These are phyloP conservation scores for Rhodosporidiobolus sp. DNA, from an alignment of 768 basidiomycete genomes.

Conservation along the genomic window DNA sequence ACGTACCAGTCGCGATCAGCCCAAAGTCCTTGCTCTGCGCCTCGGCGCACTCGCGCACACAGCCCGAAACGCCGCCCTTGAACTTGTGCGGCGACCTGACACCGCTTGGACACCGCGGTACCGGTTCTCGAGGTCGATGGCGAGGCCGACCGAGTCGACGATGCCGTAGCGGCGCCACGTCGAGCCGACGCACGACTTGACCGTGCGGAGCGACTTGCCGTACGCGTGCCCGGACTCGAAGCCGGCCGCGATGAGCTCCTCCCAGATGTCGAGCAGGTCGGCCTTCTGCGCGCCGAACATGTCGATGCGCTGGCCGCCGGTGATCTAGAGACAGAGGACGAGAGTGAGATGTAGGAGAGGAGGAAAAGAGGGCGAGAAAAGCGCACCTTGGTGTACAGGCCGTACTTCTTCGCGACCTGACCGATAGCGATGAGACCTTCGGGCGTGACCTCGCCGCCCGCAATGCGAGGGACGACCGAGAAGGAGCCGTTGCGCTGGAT, in stretches of 20 bases:
- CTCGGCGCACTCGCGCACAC: constrained; percentile 72
- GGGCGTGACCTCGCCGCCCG: constrained; percentile 69
- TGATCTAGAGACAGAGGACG: constrained; percentile 28
- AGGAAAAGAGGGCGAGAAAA: not conserved
- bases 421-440: constrained; percentile 65
- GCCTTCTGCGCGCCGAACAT: constrained; percentile 68
- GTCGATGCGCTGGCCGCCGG: constrained; percentile 61
- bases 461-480: constrained; percentile 67
- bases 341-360: not conserved
- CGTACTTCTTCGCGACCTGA: constrained; percentile 64
- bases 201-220: constrained; percentile 66
- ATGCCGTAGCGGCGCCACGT: constrained; percentile 61
- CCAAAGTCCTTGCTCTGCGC: constrained; percentile 66
- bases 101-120: constrained; percentile 68
- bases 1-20: constrained; percentile 59
- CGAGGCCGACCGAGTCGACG: constrained; percentile 71
- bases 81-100: constrained; percentile 65
- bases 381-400: constrained; percentile 63
- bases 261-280: constrained; percentile 68
- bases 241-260: constrained; percentile 60
- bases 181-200: constrained; percentile 74
- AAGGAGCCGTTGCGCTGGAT: constrained; percentile 56
- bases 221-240: constrained; percentile 76
- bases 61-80: constrained; percentile 73
- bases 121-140: constrained; percentile 66